Percentiles rank a stretch among this genome's conserved stretches.
Evolutionary conservation across 148 eudicot species (phyloP).

Genomic region (Dianthus caryophyllus): DNA sequence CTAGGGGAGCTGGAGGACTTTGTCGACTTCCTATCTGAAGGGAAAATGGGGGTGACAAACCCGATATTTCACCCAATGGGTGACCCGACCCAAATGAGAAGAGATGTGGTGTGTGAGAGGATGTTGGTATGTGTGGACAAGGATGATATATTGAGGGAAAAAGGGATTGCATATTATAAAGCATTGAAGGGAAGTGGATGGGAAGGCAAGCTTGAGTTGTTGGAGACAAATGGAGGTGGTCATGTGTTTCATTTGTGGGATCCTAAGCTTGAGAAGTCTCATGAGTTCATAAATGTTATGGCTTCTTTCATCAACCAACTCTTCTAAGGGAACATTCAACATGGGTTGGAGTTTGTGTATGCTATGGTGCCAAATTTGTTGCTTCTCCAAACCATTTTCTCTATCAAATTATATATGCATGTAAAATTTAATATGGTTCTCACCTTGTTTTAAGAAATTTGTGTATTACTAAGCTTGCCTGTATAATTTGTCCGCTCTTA

Average conservation of each 20-base stretch:
- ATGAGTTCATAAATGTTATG: neutral
- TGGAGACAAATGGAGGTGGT: constrained; percentile 21
- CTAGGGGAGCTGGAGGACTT: constrained; percentile 8
- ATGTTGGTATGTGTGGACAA: constrained; percentile 34
- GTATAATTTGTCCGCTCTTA: no score
- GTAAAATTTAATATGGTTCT: no score
- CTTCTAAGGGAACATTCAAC: neutral
- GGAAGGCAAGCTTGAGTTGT: no score
- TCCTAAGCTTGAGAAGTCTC: constrained; percentile 6
- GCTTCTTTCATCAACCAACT: neutral
- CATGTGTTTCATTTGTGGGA: constrained; percentile 29
- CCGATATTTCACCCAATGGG: constrained; percentile 32
- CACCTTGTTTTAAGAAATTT: no score
- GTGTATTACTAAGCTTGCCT: no score
- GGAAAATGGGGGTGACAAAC: constrained; percentile 19
- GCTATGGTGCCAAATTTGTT: neutral
- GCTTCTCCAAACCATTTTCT: no score
- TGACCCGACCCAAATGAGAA: constrained; percentile 23
- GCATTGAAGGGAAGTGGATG: no score
- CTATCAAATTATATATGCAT: no score
- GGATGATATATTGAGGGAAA: constrained; percentile 26
- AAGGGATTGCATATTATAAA: constrained; percentile 22
- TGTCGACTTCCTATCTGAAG: constrained; percentile 15
- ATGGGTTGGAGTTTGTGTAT: neutral
- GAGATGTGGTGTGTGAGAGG: constrained; percentile 19